Conservation (phyloP, 257 asterid species). For the Plantago elongata region DNA sequence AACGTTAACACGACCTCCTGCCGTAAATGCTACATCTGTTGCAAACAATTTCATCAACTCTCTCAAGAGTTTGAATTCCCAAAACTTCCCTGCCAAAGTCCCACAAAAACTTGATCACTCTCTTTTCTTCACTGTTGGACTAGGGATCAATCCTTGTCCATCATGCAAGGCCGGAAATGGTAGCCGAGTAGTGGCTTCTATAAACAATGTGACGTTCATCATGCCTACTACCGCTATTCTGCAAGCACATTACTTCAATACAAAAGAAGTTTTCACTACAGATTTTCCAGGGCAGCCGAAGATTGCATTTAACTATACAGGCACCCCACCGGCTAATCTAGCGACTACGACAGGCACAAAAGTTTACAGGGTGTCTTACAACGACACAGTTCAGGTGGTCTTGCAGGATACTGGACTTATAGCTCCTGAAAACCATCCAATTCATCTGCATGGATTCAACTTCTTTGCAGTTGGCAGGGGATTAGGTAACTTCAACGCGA, state of each 20-base stretch:
- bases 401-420: slow-evolving; percentile 80
- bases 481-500: slow-evolving; percentile 61
- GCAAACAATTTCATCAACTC: slow-evolving; percentile 59
- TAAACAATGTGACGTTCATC: slow-evolving; percentile 74
- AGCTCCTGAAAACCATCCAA: slow-evolving; percentile 79
- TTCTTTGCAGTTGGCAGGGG: slow-evolving; percentile 80
- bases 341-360: slow-evolving; percentile 59
- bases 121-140: slow-evolving; percentile 59
- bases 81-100: slow-evolving; percentile 62
- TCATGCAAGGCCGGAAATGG: slow-evolving; percentile 67
- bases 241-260: slow-evolving; percentile 63
- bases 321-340: slow-evolving; percentile 40
- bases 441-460: slow-evolving; percentile 90
- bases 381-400: slow-evolving; percentile 69
- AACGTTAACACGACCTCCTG: slow-evolving; percentile 43
- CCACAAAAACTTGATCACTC: slow-evolving; percentile 60
- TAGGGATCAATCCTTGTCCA: slow-evolving; percentile 77
- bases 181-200: slow-evolving; percentile 57
- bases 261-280: slow-evolving; percentile 62
- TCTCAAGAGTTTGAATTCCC: slow-evolving; percentile 60
- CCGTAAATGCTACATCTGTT: slow-evolving; percentile 61
- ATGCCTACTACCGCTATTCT: slow-evolving; percentile 76
- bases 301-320: slow-evolving; percentile 50
- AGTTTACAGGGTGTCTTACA: slow-evolving; percentile 51
- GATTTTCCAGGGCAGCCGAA: slow-evolving; percentile 87